Base-by-base conservation (phyloP, 371 early-diverging fungal species). In the Rhizopus delemar region DNA sequence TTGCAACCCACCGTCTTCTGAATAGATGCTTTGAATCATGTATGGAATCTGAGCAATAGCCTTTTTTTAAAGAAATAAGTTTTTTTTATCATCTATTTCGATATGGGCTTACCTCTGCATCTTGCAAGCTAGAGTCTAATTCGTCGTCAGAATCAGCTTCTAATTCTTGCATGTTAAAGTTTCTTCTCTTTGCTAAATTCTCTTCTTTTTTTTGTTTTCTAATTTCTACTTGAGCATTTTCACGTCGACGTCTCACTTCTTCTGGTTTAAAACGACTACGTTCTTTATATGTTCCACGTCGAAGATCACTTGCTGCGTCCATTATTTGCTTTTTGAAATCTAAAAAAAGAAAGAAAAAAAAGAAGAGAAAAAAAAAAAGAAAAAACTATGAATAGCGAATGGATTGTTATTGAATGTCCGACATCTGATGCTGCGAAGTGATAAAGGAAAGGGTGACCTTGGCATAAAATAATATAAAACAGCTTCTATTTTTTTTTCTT, bases 181-280 rank as follows among this genome's bases (percentile, higher is more conserved):
- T 95, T 61, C 98, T 86, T 68, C 94, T 87, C 81, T 98, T 98
- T 59, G 91, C 84, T 35, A 96, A 74, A 51, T 88, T 86, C 71
- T 98, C 99, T 75, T 97, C 96, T 55, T 94, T 88, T 83, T 96
- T 96, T 73, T 92, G 91, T 70, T 92, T 93, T 54, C 99, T 89
- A 72, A 98, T 87, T 79, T 95, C 95, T 22, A 97, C 93, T 48
- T 92, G 89, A 49, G 88, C 87, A 59, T 96, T 96, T 65, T 95
- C 97, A 46, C 97, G 86, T 57, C 96, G 87, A 56, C 97, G 90
- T 59, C 97, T 86, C 38, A 94, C 77, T 70, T 98, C 97, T 50
- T 98, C 99, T 41, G 90, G 80, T 69, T 93, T 91, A 74, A 96
- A 87, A 57, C 84, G 80, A 56, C 89, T 89, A 68, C 90, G 89